Evolutionary conservation across 306 rosid genomes (phyloP), one percentile per base, ranked within the genome.

Genomic region (Prunus campanulata): DNA sequence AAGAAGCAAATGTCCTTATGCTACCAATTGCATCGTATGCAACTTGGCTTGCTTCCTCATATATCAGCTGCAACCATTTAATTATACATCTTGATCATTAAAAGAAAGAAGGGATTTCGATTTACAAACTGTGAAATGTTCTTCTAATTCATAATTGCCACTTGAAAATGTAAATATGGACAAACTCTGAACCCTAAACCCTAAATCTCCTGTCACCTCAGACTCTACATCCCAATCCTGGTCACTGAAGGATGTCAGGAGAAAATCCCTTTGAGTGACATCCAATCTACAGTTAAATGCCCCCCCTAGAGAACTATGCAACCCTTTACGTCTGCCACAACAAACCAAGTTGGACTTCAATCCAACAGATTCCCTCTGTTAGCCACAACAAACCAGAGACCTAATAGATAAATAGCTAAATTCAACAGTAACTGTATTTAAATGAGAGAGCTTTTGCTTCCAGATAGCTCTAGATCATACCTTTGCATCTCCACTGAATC

Each of bases 11-110:
- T 1, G 96, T 93, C 80, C 98, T 89, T 82, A 93, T 89, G 71
- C 98, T 88, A 44, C 98, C 97, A 61, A 93, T 93, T 2, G 97
- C 98, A 76, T 93, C 98, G 56, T 83, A 89, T 8, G 97, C 98
- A 50, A 93, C 93, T 80, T 91, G 98, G 71, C 97, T 93, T 8
- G 97, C 98, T 25, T 91, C 97, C 83, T 91, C 98, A 24, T 93
- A 91, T 97, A 77, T 91, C 83, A 78, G 70, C 97, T 92, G 84
- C 84, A 81, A 2, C 66, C 61, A 81, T 78, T 66, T 77, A 16
- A 51, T 72, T 71, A 29, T 30, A 56, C 50, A 27, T 29, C 32
- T 71, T 68, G 12, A 66, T 24, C 50, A 13, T 29, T 57, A 52
- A 10, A 30, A 65, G 11, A 68, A 44, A 35, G 30, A 63, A 63